Conservation (phyloP, 306 rosid species). For the Cicer pinnatifidum region DNA sequence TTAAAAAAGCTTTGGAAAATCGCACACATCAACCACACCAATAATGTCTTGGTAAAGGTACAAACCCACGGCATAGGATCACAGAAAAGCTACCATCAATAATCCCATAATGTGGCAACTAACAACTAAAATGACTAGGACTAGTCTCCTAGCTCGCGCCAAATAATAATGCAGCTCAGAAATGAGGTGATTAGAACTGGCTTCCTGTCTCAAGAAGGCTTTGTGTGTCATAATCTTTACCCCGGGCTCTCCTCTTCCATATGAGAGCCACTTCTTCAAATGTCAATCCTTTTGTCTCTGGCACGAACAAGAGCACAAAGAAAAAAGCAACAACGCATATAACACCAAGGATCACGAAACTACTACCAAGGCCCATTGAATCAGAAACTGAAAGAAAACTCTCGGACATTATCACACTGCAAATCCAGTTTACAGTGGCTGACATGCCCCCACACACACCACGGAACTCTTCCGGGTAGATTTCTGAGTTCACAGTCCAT, state of each 20-base stretch:
- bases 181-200: conserved; percentile 4
- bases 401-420: conserved; percentile 70
- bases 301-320: conserved; percentile 61
- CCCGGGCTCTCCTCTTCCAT: conserved; percentile 73
- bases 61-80: conserved; percentile 23
- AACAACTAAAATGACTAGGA: conserved; percentile 11
- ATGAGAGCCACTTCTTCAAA: conserved; percentile 73
- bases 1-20: background rate
- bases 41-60: background rate
- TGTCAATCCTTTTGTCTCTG: conserved; percentile 81
- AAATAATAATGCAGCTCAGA: conserved; percentile 4
- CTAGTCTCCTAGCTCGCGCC: background rate
- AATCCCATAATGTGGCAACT: conserved; percentile 14
- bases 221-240: conserved; percentile 46
- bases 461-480: conserved; percentile 75
- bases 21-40: background rate
- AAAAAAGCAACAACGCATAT: conserved; percentile 57
- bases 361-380: conserved; percentile 59
- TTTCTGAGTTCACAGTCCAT: conserved; percentile 59
- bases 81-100: background rate
- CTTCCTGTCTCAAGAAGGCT: conserved; percentile 56
- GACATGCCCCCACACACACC: conserved; percentile 86
- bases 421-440: conserved; percentile 80
- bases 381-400: conserved; percentile 67
- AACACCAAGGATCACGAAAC: conserved; percentile 64